Evolutionary conservation across 345 rosid species (phyloP).

Genomic region (Syzygium oleosum): DNA sequence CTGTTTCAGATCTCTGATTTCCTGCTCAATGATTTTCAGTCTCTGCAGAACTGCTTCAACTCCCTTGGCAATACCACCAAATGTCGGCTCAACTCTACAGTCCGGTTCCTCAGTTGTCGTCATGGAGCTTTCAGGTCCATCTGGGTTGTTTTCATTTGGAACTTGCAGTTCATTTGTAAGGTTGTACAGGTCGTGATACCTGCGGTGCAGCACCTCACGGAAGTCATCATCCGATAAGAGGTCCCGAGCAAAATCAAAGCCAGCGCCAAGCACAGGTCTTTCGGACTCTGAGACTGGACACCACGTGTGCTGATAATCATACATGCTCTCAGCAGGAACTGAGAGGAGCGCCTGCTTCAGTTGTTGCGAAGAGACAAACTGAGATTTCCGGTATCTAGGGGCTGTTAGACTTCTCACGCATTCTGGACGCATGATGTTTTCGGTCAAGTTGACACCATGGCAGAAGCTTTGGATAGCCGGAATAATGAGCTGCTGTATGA

Average conservation of each 20-base stretch:
- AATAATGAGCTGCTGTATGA: conserved; percentile 63
- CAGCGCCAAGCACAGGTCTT: conserved; percentile 40
- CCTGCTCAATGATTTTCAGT: conserved; percentile 88
- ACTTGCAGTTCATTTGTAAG: conserved; percentile 83
- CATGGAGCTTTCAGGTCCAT: conserved; percentile 23
- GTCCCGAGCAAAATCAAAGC: conserved; percentile 87
- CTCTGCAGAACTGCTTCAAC: conserved; percentile 81
- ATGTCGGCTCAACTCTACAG: conserved; percentile 58
- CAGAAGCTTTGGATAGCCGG: conserved; percentile 85
- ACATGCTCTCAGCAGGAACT: conserved; percentile 83
- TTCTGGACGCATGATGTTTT: conserved; percentile 70
- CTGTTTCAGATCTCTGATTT: conserved; percentile 86
- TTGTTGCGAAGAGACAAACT: conserved; percentile 51
- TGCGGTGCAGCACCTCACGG: conserved; percentile 74
- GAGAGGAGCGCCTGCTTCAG: conserved; percentile 81
- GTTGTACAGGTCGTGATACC: conserved; percentile 76
- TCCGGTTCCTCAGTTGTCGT: conserved; percentile 25
- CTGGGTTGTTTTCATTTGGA: conserved; percentile 39
- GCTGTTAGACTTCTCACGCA: conserved; percentile 70
- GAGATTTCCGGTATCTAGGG: conserved; percentile 69
- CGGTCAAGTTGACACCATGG: conserved; percentile 70
- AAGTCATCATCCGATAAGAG: conserved; percentile 94
- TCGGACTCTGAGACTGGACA: conserved; percentile 61
- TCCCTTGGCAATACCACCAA: conserved; percentile 88
- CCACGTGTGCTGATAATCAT: conserved; percentile 97